Evolutionary conservation across 805 yeast genomes (phyloP).

Genomic region (Teunomyces pallodes): DNA sequence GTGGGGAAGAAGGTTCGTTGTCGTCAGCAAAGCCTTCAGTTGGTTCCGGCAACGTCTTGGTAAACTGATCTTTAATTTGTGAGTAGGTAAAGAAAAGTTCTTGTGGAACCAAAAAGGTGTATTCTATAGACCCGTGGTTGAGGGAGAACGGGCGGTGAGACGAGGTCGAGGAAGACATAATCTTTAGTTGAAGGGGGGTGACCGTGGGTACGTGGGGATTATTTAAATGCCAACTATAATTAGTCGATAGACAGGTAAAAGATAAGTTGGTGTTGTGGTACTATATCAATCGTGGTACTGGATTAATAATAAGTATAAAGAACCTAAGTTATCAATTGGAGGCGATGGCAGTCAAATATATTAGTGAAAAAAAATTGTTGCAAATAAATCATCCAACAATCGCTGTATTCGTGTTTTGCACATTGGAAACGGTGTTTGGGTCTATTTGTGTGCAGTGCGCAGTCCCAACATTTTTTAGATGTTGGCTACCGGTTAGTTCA

Average conservation of each 20-base stretch:
- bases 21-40: slow-evolving; percentile 85
- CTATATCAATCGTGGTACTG: slow-evolving; percentile 3
- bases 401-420: neutral
- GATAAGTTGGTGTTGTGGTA: neutral
- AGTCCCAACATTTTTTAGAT: slow-evolving; percentile 2
- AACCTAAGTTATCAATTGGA: slow-evolving; percentile 1
- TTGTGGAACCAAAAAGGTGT: slow-evolving; percentile 83
- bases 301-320: slow-evolving; percentile 1
- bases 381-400: slow-evolving; percentile 4
- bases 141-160: slow-evolving; percentile 73
- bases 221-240: neutral
- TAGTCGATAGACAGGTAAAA: neutral
- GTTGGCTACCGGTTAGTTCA: neutral
- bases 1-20: slow-evolving; percentile 82
- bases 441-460: neutral
- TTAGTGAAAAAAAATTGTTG: neutral
- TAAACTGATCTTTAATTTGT: slow-evolving; percentile 84
- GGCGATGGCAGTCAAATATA: slow-evolving; percentile 2
- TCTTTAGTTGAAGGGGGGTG: neutral
- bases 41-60: slow-evolving; percentile 68
- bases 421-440: slow-evolving; percentile 2
- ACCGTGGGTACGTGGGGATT: no score
- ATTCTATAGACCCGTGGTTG: slow-evolving; percentile 84
- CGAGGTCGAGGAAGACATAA: slow-evolving; percentile 7
- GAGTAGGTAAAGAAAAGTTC: slow-evolving; percentile 74